Evolutionary conservation across 164 flowering plant species (phyloP).

Genomic region (Tetracentron sinense): DNA sequence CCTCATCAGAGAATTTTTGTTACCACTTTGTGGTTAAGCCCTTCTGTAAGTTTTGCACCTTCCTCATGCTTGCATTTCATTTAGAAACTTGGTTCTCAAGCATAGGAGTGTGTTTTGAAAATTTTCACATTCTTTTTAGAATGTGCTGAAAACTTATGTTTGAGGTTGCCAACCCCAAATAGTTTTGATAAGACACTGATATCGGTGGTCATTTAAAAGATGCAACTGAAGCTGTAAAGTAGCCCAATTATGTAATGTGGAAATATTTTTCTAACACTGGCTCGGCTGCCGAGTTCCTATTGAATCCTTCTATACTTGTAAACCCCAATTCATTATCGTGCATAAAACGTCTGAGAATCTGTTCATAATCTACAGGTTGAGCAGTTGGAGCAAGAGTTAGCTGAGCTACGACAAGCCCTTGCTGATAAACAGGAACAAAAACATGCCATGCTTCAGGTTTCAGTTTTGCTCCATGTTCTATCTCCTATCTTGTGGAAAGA

Average conservation of each 20-base stretch:
- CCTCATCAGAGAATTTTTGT: no score
- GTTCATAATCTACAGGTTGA: conserved; percentile 65
- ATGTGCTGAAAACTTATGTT: no score
- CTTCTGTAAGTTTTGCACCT: no score
- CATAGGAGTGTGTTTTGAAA: no score
- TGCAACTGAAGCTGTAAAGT: background rate
- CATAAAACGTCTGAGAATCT: background rate
- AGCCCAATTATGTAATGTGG: background rate
- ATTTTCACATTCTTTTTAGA: no score
- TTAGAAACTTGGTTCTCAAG: no score
- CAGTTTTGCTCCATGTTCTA: background rate
- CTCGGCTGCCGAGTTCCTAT: background rate
- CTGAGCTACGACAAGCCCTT: conserved; percentile 63
- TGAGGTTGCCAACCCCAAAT: no score
- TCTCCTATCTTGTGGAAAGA: conserved; percentile 1
- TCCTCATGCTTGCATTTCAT: no score
- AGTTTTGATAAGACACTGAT: background rate
- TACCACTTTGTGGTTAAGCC: no score
- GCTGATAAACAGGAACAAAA: conserved; percentile 95
- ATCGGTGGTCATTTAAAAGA: background rate
- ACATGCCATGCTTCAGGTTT: conserved; percentile 89
- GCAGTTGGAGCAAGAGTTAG: conserved; percentile 71
- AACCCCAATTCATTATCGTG: no score
- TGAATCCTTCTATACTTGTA: no score
- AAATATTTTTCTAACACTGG: background rate